Evolutionary conservation across 345 rosid genomes (phyloP), one percentile per base, ranked within the genome.

Genomic region (Tarenaya hassleriana): DNA sequence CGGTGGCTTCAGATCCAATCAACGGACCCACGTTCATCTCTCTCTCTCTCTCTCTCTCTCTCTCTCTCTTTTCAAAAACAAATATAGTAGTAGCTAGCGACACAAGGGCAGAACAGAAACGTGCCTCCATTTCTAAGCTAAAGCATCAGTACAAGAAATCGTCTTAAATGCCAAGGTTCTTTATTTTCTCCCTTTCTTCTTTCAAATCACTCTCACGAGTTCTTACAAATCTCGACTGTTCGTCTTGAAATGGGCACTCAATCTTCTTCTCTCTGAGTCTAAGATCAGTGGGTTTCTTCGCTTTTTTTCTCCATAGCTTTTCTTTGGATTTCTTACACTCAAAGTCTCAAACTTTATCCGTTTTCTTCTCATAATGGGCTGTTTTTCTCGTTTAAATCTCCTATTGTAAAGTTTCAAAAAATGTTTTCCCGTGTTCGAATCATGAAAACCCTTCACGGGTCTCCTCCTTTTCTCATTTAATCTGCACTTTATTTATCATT

Each of bases 1-100:
- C 43, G 58, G 58, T 81, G 68, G 72, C 84, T 72, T 74, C 24
- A 71, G 69, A 68, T 45, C 50, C 70, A 83, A 86, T 79, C 76
- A 50, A 83, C 62, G 84, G 68, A 55, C 82, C 82, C 77, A 75
- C 80, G 55, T 35, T 58, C 17, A 43, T 37, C 16, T 58, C 62
- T 63, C 61, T 24, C 53, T 55, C 45, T 64, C 47, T 41, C 61
- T 40, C 16, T 57, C 29, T n/a, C n/a, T n/a, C n/a, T n/a, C n/a
- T n/a, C n/a, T n/a, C n/a, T n/a, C n/a, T n/a, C n/a, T n/a, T 74
- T 75, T 56, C 65, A 57, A 60, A 71, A 19, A 61, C 14, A 62
- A 15, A 39, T 6, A 11, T 24, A 24, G 29, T 12, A 39, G 14
- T 33, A 53, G 46, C 32, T 45, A 61, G 47, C 17, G 60, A 54